phyloP scores from a whole-genome alignment of 2,329 filamentous ascomycete species.

The Colletotrichum sp. region DNA sequence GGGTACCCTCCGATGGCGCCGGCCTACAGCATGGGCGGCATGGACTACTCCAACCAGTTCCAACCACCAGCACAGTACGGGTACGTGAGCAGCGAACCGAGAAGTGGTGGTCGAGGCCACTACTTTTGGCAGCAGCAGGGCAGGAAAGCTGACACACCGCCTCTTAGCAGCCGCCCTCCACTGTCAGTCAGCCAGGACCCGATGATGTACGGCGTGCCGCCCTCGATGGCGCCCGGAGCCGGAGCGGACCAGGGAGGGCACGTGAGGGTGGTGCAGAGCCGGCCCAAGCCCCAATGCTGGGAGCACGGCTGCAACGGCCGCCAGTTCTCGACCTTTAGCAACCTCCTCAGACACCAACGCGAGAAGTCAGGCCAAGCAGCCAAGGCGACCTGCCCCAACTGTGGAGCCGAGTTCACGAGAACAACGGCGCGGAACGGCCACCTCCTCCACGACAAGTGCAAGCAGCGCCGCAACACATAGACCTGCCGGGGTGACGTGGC shows the following conservation, averaged over 20 bases:
- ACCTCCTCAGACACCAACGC: constrained; percentile 87
- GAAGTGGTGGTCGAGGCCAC: background rate
- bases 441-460: constrained; percentile 87
- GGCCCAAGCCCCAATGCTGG: constrained; percentile 96
- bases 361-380: constrained; percentile 92
- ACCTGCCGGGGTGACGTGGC: background rate
- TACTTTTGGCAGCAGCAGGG: background rate
- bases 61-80: constrained; percentile 40
- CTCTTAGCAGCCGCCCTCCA: constrained; percentile 40
- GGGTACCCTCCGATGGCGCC: constrained; percentile 38
- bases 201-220: constrained; percentile 50
- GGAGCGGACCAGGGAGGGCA: constrained; percentile 41
- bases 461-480: constrained; percentile 63
- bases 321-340: constrained; percentile 96
- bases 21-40: constrained; percentile 45
- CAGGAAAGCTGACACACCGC: background rate
- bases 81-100: constrained; percentile 32
- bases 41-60: constrained; percentile 47
- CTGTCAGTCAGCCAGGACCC: constrained; percentile 43
- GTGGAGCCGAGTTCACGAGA: constrained; percentile 90
- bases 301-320: constrained; percentile 96
- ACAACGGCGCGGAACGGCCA: constrained; percentile 91
- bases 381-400: constrained; percentile 89
- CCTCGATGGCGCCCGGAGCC: constrained; percentile 39
- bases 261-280: constrained; percentile 74